Evolutionary conservation across 164 flowering plant species (phyloP).

Genomic region (Akebia trifoliata): DNA sequence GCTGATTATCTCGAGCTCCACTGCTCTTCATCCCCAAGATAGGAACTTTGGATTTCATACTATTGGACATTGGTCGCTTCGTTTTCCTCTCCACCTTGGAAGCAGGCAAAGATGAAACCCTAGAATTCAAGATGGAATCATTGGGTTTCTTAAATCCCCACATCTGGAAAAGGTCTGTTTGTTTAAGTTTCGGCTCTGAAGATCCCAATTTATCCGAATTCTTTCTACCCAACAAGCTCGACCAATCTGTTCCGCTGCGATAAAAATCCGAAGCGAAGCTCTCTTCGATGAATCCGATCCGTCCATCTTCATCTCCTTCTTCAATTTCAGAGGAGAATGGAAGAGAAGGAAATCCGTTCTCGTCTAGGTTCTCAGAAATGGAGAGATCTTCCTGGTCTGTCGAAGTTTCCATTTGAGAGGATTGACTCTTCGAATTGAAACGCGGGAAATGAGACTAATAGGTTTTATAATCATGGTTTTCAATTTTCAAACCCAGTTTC

Average conservation of each 20-base stretch:
- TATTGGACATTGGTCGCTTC: background rate
- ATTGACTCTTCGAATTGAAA: background rate
- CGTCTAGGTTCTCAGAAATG: slow-evolving; percentile 16
- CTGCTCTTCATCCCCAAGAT: background rate
- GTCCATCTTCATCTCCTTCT: slow-evolving; percentile 6
- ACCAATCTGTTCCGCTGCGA: slow-evolving; percentile 51
- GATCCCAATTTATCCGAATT: background rate
- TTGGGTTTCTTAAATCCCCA: slow-evolving; percentile 45
- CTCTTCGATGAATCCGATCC: slow-evolving; percentile 5
- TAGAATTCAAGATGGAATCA: background rate
- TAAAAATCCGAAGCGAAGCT: slow-evolving; percentile 54
- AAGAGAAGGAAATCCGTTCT: slow-evolving; percentile 25
- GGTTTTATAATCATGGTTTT: too few relatives aligned
- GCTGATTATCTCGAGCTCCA: background rate
- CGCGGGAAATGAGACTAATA: slow-evolving; percentile 3
- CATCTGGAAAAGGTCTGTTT: slow-evolving; percentile 42
- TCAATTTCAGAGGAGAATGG: background rate
- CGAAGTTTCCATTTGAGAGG: slow-evolving; percentile 4
- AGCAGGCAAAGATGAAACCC: slow-evolving; percentile 1
- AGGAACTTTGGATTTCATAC: slow-evolving; percentile 3
- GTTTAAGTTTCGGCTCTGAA: slow-evolving; percentile 36
- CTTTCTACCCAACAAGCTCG: slow-evolving; percentile 23
- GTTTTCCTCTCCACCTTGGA: slow-evolving; percentile 3
- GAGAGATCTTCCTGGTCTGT: slow-evolving; percentile 12
- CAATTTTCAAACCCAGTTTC: too few relatives aligned